Percentiles rank a stretch among this genome's conserved stretches.
phyloP scores from a whole-genome alignment of 1,284 basidiomycete genomes.

The Trichosporon ovoides region DNA sequence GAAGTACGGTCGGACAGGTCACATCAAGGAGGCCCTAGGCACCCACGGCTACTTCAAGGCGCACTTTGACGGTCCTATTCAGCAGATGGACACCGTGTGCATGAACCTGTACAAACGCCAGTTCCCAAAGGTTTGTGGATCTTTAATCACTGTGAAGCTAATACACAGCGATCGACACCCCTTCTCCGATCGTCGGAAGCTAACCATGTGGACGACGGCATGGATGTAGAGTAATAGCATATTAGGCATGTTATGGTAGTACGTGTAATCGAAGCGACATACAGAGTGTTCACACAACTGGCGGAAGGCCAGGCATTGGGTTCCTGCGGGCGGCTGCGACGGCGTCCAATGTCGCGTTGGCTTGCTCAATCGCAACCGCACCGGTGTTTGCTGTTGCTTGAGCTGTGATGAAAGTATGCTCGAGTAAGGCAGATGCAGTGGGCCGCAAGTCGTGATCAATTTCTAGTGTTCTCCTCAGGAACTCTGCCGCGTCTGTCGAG shows the following conservation, averaged over 20 bases:
- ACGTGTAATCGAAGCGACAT: background rate
- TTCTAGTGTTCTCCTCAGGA: constrained; percentile 78
- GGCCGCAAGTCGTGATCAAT: constrained; percentile 77
- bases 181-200: background rate
- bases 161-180: background rate
- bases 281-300: background rate
- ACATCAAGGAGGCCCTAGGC: constrained; percentile 88
- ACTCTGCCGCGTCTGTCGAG: constrained; percentile 73
- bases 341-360: constrained; percentile 14
- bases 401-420: constrained; percentile 63
- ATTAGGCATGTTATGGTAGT: background rate
- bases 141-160: too few species aligned
- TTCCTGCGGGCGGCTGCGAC: constrained; percentile 13
- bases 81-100: constrained; percentile 92
- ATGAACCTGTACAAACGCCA: constrained; percentile 87
- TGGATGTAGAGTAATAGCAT: constrained; percentile 28
- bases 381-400: constrained; percentile 4
- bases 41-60: constrained; percentile 99
- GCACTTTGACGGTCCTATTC: constrained; percentile 89
- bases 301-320: constrained; percentile 1
- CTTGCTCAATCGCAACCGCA: constrained; percentile 15
- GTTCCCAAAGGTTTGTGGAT: constrained; percentile 58
- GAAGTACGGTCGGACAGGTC: constrained; percentile 86
- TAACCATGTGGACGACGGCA: constrained; percentile 19
- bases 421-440: constrained; percentile 66